Evolutionary conservation across 2,329 filamentous ascomycete species (phyloP), one percentile per base, ranked within the genome.

Genomic region (Paraphaeosphaeria minitans): DNA sequence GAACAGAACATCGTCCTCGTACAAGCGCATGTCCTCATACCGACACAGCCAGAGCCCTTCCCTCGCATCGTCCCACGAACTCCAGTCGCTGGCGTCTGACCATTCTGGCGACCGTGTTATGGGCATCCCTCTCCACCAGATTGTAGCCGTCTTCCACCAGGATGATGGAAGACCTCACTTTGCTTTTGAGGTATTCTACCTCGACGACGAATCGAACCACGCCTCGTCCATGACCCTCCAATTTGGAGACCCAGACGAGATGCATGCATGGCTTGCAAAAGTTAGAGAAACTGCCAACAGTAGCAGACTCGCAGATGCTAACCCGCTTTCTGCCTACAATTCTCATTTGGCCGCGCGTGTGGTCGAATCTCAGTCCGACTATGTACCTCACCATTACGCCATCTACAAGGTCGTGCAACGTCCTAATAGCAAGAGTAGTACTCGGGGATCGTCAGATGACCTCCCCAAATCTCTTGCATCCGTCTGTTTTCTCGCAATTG

Each of bases 371-470:
- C 86, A 89, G 62, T 81, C 85, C 56, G 89, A 91, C 72, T 91
- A 91, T 70, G 86, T 90, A 63, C 85, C 87, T 33, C 79, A 83
- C 31, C 84, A 86, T 61, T 90, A 90, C 72, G 84, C 85, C 61
- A 85, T 91, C 66, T 91, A 88, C 77, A 86, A 87, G 60, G 87
- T 89, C 9, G 86, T 90, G 27, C 85, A 88, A 68, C 83, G 88
- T 61, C 81, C 84, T n/a, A 76, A 81, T 13, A 80, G 80, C 63
- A 88, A 88, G 74, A 79, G 81, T 19, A 77, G 79, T 33, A 79
- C 80, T 35, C 80, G 84, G 55, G 83, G 86, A 3, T 89, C 88
- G 8, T 84, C 84, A 16, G 89, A 91, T 59, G 88, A 91, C 65
- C 73, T 90, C 45, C 82, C 85, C 50, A 90, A 90, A 68, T 75